phyloP scores from a whole-genome alignment of 192 early-diverging fungal genomes.

The Backusella australiensis region DNA sequence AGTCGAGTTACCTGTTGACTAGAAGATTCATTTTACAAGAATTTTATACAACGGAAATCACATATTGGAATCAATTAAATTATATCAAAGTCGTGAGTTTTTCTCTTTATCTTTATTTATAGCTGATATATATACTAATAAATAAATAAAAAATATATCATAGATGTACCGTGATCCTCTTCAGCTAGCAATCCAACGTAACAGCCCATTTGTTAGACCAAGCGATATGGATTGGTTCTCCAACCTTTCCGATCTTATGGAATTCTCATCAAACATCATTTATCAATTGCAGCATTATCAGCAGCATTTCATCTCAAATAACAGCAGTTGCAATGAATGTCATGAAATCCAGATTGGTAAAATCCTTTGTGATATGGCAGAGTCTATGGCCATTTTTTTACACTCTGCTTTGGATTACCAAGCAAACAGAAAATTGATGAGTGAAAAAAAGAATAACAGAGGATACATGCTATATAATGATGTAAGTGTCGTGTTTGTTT shows the following conservation, averaged over 20 bases:
- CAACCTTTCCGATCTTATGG: conserved; percentile 15
- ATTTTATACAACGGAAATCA: conserved; percentile 34
- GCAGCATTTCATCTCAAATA: background rate
- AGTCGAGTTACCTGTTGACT: background rate
- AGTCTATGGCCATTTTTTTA: conserved; percentile 8
- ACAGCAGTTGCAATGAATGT: background rate
- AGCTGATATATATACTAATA: background rate
- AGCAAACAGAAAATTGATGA: conserved; percentile 18
- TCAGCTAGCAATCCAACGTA: conserved; percentile 15
- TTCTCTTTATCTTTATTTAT: background rate
- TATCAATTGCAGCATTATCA: background rate
- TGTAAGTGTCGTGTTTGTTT: background rate
- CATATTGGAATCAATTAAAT: conserved; percentile 44
- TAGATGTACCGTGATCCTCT: conserved; percentile 41
- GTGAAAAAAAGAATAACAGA: conserved; percentile 18
- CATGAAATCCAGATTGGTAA: conserved; percentile 9
- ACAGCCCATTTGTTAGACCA: conserved; percentile 7
- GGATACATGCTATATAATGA: conserved; percentile 26
- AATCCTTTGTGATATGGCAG: conserved; percentile 11
- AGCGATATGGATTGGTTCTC: conserved; percentile 13
- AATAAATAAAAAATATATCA: background rate
- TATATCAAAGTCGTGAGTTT: conserved; percentile 31
- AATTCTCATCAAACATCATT: conserved; percentile 15
- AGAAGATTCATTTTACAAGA: conserved; percentile 29
- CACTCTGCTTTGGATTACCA: conserved; percentile 23